Base-by-base conservation (phyloP, 495 filamentous ascomycete species). In the Penicillium samsonianum region DNA sequence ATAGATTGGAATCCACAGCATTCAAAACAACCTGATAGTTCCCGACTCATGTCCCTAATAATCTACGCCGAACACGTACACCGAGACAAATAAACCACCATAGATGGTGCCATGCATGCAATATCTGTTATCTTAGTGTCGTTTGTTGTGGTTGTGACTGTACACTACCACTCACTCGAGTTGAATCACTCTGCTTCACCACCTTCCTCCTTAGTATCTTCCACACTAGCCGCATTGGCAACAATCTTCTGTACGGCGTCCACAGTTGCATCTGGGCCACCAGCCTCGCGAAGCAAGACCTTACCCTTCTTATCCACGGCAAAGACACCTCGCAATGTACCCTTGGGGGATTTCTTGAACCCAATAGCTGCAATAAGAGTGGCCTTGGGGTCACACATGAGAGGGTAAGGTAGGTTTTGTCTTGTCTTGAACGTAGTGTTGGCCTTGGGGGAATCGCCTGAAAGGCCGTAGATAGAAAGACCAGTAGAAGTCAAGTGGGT, bases 341-440 rank as follows among this genome's bases (percentile, higher is more conserved):
- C 87, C 71, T 81, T 86, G 26, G 87, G 84, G 4, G 71, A 55
- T 74, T 93, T 96, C 70, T 89, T 90, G 59, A 94, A 70, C 3
- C 89, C 88, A 64, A 94, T 82, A 38, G 87, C 89, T 23, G 59
- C 76, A 61, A 94, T 91, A 42, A 98, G 82, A 10, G 83, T 84
- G 20, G 80, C 84, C 25, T 70, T 63, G 7, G 86, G 80, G 69
- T 98, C 91, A 76, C 92, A 98, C 47, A 98, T 84, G 31, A 98
- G 86, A 5, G 88, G 74, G 70, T 93, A 98, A 12, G 89, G 87
- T n/a, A 98, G 80, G 42, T 84, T 88, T 65, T 98, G 89, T 73
- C 92, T 96, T 16, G 82, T 84, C 66, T 89, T 86, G 81, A 98
- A 98, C 38, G 85, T 89, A 37, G 90, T 91, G 74, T 98, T 98